These are phyloP conservation scores for Yamadazyma laniorum DNA, from an alignment of 805 yeast species.

Conservation along the genomic window DNA sequence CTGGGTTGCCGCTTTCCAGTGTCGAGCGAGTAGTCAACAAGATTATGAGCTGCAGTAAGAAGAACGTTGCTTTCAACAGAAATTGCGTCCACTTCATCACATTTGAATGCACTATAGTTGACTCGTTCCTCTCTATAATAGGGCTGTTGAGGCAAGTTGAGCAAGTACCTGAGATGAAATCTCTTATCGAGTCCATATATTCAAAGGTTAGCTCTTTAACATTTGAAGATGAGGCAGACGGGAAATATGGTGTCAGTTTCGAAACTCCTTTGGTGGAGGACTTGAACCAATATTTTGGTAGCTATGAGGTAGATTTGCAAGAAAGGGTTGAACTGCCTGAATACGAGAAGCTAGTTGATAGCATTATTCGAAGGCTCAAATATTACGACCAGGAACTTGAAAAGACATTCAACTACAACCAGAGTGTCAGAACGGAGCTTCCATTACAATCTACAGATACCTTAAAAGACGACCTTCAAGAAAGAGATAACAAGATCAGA, in stretches of 20 bases:
- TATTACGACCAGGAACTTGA: constrained; percentile 1
- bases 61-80: constrained; percentile 1
- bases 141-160: not conserved
- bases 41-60: not conserved
- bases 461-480: constrained; percentile 3
- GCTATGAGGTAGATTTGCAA: constrained; percentile 3
- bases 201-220: not conserved
- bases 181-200: not conserved
- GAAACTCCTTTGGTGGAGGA: not conserved
- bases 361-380: not conserved
- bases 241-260: not conserved
- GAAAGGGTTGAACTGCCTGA: constrained; percentile 3
- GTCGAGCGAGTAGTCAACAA: not conserved
- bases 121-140: not conserved
- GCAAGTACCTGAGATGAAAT: not conserved
- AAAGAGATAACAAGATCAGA: constrained; percentile 31
- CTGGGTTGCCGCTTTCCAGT: not conserved
- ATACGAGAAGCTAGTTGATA: not conserved
- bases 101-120: constrained; percentile 3
- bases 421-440: not conserved
- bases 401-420: not conserved
- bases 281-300: constrained; percentile 2
- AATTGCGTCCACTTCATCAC: not conserved
- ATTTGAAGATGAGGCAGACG: not conserved
- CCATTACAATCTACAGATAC: not conserved